Base-by-base conservation (phyloP, 164 flowering plant genomes). In the grape (Vitis vinifera) region DNA sequence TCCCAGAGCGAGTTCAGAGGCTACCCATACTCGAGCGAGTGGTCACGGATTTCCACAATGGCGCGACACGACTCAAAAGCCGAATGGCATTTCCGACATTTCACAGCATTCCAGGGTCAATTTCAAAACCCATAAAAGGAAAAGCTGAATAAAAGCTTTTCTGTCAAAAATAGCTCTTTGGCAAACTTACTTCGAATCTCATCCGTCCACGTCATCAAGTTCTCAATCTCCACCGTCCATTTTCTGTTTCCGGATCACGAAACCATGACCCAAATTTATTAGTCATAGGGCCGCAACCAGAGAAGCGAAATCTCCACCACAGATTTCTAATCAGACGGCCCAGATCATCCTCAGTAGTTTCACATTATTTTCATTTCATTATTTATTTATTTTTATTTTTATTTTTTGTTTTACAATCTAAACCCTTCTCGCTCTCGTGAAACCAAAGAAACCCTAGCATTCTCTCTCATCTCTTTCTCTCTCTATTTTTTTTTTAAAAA, bases 401-500 rank as follows among this genome's bases (percentile, higher is more conserved):
- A n/a, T 65, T 73, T 66, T 55, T 58, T 67, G 71, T 74, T 75
- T 78, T 75, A 65, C 73, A 67, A 76, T 76, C 82, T 74, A 84
- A 82, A 83, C 86, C 85, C 88, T 82, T 69, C 44, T 15, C 69
- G 66, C 70, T 66, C 74, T 71, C 77, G 78, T 75, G 80, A 68
- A 75, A 70, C 75, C 77, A 70, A 80, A 55, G 79, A 79, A 87
- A 87, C 88, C 91, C 91, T 85, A 87, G 84, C 76, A 3, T 37
- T 37, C 44, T 37, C 44, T 75, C 77, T 52, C 63, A n/a, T 63
- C 71, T 76, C 65, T 75, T 50, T 70, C 72, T 61, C 66, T 63
- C 79, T 78, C 79, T 72, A 23, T 37, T 37, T 37, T 37, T 31
- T 31, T 37, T 30, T 60, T n/a, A n/a, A 67, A 69, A 65, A 59